Evolutionary conservation across 1,139 yeast species (phyloP).

Genomic region (Keqinozyma sinolaborantium): DNA sequence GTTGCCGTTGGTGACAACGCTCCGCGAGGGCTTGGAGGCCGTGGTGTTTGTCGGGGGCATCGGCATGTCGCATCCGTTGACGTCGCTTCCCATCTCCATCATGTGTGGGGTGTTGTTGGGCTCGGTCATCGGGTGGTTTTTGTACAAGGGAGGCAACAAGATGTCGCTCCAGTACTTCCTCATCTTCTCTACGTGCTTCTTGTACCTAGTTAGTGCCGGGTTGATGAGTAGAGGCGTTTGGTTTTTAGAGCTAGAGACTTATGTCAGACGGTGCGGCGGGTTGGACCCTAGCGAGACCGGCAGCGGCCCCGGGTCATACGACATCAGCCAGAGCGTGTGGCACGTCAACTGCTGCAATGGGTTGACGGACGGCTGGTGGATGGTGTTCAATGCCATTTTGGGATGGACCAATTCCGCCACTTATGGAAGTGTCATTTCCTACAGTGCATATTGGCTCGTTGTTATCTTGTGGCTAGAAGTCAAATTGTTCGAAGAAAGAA

Average conservation of each 20-base stretch:
- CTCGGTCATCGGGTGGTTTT: conserved; percentile 27
- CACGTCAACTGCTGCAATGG: conserved; percentile 98
- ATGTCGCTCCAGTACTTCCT: conserved; percentile 40
- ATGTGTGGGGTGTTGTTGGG: conserved; percentile 34
- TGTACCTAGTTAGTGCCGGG: conserved; percentile 44
- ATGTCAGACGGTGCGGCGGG: conserved; percentile 66
- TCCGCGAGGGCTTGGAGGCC: conserved; percentile 48
- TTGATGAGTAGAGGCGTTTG: conserved; percentile 68
- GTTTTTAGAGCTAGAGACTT: conserved; percentile 76
- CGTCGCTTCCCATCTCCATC: conserved; percentile 39
- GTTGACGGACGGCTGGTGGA: conserved; percentile 88
- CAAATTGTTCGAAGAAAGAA: conserved; percentile 57
- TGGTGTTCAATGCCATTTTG: conserved; percentile 82
- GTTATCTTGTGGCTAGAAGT: conserved; percentile 52
- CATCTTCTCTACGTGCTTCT: conserved; percentile 37
- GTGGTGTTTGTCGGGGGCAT: conserved; percentile 48
- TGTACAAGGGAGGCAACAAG: conserved; percentile 42
- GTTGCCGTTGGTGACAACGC: conserved; percentile 41
- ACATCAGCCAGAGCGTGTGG: conserved; percentile 78
- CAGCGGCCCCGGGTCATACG: conserved; percentile 92
- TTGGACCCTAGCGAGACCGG: conserved; percentile 89
- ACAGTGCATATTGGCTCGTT: conserved; percentile 70
- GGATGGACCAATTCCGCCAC: conserved; percentile 98
- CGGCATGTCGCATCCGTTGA: conserved; percentile 38
- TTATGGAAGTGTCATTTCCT: conserved; percentile 82